Conservation (phyloP, 1,284 basidiomycete genomes). For the Kwoniella shivajii region DNA sequence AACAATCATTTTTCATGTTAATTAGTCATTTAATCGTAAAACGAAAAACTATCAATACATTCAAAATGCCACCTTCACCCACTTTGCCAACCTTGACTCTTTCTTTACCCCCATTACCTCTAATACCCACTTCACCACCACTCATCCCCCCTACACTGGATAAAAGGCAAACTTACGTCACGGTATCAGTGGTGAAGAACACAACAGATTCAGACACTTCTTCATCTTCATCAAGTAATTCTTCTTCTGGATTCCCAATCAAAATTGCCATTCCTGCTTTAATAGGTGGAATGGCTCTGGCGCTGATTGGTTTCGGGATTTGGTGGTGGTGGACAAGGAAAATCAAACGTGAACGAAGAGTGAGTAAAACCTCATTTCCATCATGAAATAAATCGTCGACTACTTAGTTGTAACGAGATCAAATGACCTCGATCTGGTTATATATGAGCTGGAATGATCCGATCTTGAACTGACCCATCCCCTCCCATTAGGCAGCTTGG, state of each 20-base stretch:
- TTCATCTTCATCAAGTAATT: neutral
- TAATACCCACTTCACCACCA: constrained; percentile 11
- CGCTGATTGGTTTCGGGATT: constrained; percentile 25
- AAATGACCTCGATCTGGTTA: no score
- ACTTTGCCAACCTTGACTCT: neutral
- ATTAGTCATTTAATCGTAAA: neutral
- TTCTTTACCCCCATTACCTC: neutral
- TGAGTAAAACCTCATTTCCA: constrained; percentile 14
- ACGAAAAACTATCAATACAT: neutral
- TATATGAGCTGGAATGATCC: no score
- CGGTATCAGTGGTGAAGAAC: constrained; percentile 18
- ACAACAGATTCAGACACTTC: neutral
- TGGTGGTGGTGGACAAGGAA: constrained; percentile 31
- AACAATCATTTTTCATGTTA: neutral
- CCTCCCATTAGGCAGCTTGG: constrained; percentile 28
- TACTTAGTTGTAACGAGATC: neutral
- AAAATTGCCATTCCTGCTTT: constrained; percentile 39
- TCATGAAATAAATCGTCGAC: neutral
- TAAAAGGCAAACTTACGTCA: constrained; percentile 18
- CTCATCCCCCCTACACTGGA: neutral
- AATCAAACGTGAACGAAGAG: constrained; percentile 24
- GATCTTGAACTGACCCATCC: no score
- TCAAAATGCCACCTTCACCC: neutral
- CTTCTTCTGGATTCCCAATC: constrained; percentile 27
- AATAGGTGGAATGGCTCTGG: constrained; percentile 39